These are phyloP conservation scores for Kuraishia piskuri DNA, from an alignment of 805 yeast genomes.

Conservation along the genomic window DNA sequence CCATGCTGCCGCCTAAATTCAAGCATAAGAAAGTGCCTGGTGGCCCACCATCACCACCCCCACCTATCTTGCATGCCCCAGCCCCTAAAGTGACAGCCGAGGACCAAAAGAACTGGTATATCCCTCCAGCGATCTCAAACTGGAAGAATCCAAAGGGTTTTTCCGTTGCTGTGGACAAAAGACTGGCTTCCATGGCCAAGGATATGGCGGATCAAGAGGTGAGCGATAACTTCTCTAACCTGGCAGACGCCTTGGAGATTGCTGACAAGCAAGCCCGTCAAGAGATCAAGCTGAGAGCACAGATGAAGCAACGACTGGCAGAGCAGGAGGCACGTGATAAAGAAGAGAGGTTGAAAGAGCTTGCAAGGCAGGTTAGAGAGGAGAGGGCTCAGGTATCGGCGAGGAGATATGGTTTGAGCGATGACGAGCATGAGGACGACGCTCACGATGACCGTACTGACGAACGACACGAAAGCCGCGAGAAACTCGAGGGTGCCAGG, in stretches of 20 bases:
- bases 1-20: constrained; percentile 76
- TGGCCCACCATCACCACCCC: constrained; percentile 48
- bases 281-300: constrained; percentile 42
- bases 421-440: constrained; percentile 9
- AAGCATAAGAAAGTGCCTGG: constrained; percentile 66
- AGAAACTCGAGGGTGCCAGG: constrained; percentile 14
- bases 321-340: constrained; percentile 39
- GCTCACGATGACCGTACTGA: constrained; percentile 6
- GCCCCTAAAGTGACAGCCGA: constrained; percentile 54
- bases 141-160: constrained; percentile 95
- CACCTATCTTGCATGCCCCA: constrained; percentile 58
- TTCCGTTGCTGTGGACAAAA: constrained; percentile 70
- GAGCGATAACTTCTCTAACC: constrained; percentile 47
- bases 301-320: constrained; percentile 37
- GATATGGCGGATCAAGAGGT: constrained; percentile 30
- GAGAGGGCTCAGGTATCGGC: constrained; percentile 15
- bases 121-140: constrained; percentile 87
- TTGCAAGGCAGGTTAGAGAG: constrained; percentile 41
- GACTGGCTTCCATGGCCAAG: constrained; percentile 51
- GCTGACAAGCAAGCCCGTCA: constrained; percentile 59
- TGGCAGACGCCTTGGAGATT: constrained; percentile 63
- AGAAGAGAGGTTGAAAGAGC: constrained; percentile 39
- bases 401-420: constrained; percentile 8
- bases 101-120: constrained; percentile 74
- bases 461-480: neutral